phyloP scores from a whole-genome alignment of 306 rosid genomes.

The Castanopsis chinensis region DNA sequence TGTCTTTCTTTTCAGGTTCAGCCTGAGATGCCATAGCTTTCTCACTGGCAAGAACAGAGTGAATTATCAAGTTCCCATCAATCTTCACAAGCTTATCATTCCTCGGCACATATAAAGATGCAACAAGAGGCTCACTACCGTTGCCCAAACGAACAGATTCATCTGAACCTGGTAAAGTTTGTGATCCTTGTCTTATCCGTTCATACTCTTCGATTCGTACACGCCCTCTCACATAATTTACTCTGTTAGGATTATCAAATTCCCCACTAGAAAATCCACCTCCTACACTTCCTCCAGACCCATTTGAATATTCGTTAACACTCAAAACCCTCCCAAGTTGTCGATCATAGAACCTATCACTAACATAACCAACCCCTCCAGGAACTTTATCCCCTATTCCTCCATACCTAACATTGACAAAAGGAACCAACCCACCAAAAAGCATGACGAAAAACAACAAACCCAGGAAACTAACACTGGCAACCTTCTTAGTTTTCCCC shows the following conservation, averaged over 20 bases:
- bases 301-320: conserved; percentile 40
- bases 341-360: conserved; percentile 44
- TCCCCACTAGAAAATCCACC: conserved; percentile 41
- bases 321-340: conserved; percentile 57
- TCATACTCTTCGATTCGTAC: conserved; percentile 30
- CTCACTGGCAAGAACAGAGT: conserved; percentile 92
- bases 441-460: conserved; percentile 70
- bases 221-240: conserved; percentile 37
- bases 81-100: conserved; percentile 92
- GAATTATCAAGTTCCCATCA: conserved; percentile 94
- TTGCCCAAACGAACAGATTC: conserved; percentile 44
- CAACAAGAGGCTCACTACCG: conserved; percentile 80
- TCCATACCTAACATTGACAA: conserved; percentile 55
- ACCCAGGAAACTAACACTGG: conserved; percentile 92
- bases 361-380: conserved; percentile 41
- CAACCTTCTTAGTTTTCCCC: conserved; percentile 89
- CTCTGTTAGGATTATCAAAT: conserved; percentile 32
- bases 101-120: conserved; percentile 95
- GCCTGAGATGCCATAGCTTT: conserved; percentile 67
- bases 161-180: conserved; percentile 16
- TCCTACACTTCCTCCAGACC: conserved; percentile 41
- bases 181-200: conserved; percentile 24
- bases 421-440: conserved; percentile 79
- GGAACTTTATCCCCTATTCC: conserved; percentile 46
- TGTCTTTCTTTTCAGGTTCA: conserved; percentile 36